A percentile compares a stretch with the other conserved stretches of the same genome.
phyloP scores from a whole-genome alignment of 2,329 filamentous ascomycete genomes.

The Madurella fahalii region DNA sequence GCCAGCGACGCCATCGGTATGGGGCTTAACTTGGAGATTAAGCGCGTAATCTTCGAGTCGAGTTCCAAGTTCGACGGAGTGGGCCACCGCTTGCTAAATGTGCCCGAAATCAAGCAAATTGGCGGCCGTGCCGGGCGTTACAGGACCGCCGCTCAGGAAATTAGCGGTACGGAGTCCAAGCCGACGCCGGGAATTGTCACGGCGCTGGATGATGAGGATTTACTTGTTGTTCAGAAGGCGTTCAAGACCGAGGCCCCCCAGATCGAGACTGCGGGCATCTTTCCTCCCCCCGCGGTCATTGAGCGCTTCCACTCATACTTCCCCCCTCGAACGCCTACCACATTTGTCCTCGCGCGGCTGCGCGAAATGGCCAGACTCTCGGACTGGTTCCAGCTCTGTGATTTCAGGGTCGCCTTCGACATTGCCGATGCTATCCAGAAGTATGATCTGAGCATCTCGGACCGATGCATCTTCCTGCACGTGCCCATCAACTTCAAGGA shows the following conservation, averaged over 20 bases:
- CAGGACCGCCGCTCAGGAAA: conserved; percentile 62
- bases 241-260: conserved; percentile 62
- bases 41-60: conserved; percentile 82
- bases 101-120: conserved; percentile 90
- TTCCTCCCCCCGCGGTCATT: conserved; percentile 66
- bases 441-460: conserved; percentile 63
- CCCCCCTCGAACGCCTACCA: conserved; percentile 73
- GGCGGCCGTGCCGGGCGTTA: conserved; percentile 87
- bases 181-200: conserved; percentile 66
- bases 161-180: conserved; percentile 13
- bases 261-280: conserved; percentile 67
- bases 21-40: conserved; percentile 91
- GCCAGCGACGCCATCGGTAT: conserved; percentile 87
- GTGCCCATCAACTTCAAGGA: conserved; percentile 62
- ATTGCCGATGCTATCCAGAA: conserved; percentile 73
- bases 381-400: conserved; percentile 66
- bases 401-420: conserved; percentile 56
- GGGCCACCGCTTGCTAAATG: conserved; percentile 53
- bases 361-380: conserved; percentile 63
- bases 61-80: conserved; percentile 67
- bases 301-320: conserved; percentile 79
- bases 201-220: conserved; percentile 67
- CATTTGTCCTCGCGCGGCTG: conserved; percentile 74
- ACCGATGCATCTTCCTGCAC: conserved; percentile 71
- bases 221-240: conserved; percentile 56